Evolutionary conservation across 768 basidiomycete genomes (phyloP), one percentile per base, ranked within the genome.

Genomic region (Hortiboletus flavorubellus): DNA sequence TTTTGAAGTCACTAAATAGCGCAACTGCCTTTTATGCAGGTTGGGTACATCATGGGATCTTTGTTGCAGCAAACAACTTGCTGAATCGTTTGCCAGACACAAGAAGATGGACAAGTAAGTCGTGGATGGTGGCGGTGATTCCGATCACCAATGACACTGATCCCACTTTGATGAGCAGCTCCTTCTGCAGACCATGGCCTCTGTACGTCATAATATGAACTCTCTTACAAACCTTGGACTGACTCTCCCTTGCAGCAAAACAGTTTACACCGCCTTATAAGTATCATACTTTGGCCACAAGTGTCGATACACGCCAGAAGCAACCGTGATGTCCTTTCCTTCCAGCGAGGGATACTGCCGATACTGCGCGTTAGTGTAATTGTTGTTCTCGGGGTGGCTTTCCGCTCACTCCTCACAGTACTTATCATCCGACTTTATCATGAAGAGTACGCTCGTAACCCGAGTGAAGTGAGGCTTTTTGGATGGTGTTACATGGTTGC

Each of bases 341-440:
- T 87, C 54, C 83, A 87, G 56, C 68, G 77, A 29, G 84, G 80
- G 0, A 76, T 78, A 56, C 59, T 86, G 7, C 80, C 80, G 0
- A 57, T 87, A 16, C 66, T 87, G n/a, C 69, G 76, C 34, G 85
- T 84, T 55, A 40, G 68, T 55, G 8, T 5, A 16, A 15, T 8
- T 10, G 16, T 31, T 29, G 7, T 39, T 30, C 18, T 35, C 2
- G 16, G 9, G 4, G 4, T 31, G 5, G 23, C 11, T 16, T n/a
- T 16, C 2, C 2, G 8, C 51, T 60, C 49, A 59, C 51, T 5
- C 49, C 15, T 39, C 41, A 16, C 42, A 86, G 83, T 85, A 84
- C 63, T 66, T 83, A 39, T 76, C 85, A 0, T 85, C 85, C 9
- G 79, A 82, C 18, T 78, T 79, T 46, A 77, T 87, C 8, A 62